phyloP scores from a whole-genome alignment of 192 early-diverging fungal species.

The Rhizoclosmatium sp. region DNA sequence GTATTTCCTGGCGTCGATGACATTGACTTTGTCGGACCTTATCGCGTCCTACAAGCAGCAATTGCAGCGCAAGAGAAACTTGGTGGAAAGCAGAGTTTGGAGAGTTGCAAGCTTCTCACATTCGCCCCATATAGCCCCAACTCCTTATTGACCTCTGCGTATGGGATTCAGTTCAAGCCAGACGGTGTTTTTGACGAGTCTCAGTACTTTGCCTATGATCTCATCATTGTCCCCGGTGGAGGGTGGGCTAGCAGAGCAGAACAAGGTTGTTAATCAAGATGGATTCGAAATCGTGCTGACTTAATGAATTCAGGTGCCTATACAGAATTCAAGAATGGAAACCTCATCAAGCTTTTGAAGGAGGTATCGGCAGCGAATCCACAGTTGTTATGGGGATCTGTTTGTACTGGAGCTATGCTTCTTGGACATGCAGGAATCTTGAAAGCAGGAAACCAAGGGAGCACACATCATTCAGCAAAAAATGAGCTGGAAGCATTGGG shows the following conservation, averaged over 20 bases:
- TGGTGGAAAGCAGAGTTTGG: background rate
- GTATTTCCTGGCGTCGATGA: constrained; percentile 26
- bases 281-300: background rate
- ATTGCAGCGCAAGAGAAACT: background rate
- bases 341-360: background rate
- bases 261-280: background rate
- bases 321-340: background rate
- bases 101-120: constrained; percentile 1
- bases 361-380: background rate
- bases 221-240: constrained; percentile 12
- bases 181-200: background rate
- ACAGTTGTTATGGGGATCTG: background rate
- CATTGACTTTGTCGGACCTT: constrained; percentile 7
- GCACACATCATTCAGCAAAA: constrained; percentile 9
- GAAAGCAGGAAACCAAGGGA: background rate
- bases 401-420: constrained; percentile 18
- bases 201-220: background rate
- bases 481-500: constrained; percentile 3
- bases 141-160: background rate
- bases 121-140: background rate
- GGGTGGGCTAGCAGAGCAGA: constrained; percentile 3
- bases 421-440: constrained; percentile 22
- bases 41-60: constrained; percentile 4
- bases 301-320: constrained; percentile 1
- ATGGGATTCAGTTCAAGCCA: background rate